Evolutionary conservation across 129 eudicot genomes (phyloP), one percentile per base, ranked within the genome.

Genomic region (Cynara cardunculus): DNA sequence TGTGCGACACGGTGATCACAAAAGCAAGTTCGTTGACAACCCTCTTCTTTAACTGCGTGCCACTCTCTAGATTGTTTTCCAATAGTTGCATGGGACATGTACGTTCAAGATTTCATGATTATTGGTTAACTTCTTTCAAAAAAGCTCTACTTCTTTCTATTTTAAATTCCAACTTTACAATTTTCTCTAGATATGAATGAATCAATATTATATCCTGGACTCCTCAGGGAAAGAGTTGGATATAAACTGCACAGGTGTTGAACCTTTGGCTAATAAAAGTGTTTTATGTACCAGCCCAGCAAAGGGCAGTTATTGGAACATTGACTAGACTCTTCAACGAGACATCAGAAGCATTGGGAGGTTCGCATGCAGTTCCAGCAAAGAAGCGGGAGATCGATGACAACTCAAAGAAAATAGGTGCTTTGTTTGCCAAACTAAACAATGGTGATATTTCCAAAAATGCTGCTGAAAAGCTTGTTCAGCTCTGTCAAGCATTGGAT

Each of bases 281-380:
- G 46, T 37, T 56, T 35, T 81, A 34, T 19, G 76, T 53, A 87
- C 73, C 91, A 90, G 96, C 86, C 19, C 89, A 87, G 24, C 93
- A 88, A 80, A 92, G 77, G 91, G 87, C 93, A 10, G 96, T 92
- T 41, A 83, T 92, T 28, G 87, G 89, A 77, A 92, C 93, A 31
- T 84, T 92, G 89, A 90, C 93, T 0, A 85, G 93, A 81, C 91
- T 92, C n/a, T 92, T 88, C 74, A 86, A 90, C 2, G 97, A 92
- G 89, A 92, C 97, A 79, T 87, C 89, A 19, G 95, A 92, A 85
- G 97, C 91, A 14, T 66, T 92, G 86, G 97, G 97, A 49, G 97
- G 97, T 5, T 32, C 91, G 67, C 82, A 84, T 22, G 95, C 95
- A 70, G 86, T 77, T 83, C 89, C 89, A 76, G 91, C 91, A 21